Base-by-base conservation (phyloP, 169 alveolate species). In the Eimeria necatrix region DNA sequence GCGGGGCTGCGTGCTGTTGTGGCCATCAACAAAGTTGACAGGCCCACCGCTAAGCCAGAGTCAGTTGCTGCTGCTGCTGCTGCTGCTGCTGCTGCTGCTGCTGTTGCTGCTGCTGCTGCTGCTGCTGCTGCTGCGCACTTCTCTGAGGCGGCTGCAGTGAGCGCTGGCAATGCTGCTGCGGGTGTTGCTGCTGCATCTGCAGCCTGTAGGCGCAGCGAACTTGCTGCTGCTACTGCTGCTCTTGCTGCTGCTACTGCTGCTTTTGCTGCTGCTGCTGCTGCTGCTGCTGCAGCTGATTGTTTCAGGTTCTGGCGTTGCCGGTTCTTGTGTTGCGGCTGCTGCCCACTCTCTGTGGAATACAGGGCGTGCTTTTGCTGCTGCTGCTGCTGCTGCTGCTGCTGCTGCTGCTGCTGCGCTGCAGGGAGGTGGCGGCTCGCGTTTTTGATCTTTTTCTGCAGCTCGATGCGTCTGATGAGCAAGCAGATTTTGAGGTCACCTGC, bases 391-490 rank as follows among this genome's bases (percentile, higher is more conserved):
- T 68, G 80, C 41, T 68, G 41, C 80, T 18, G 80, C 80, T 12
- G 80, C 80, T n/a, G 80, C 80, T 12, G 12, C n/a, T 68, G 80
- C 41, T 68, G 41, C 80, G 51, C 32, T 32, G 24, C 89, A 91
- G 95, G 41, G 80, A 73, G 68, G 95, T 91, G 88, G 80, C 81
- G 10, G 89, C 78, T 3, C 60, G 98, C 96, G 96, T 98, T 18
- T 98, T 98, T 91, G 99, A 98, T 91, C 96, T 98, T 41, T 99
- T 98, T 96, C 97, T 98, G 86, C 97, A 97, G 70, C 96, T 97
- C 51, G 98, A 98, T 46, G 99, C 99, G 2, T 95, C 98, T 16
- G 99, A 98, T 51, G 99, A 99, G 41, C 98, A 97, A 80, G 96
- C 98, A 89, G 99, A 98, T 48, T 99, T 91, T 48, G 86, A 91